Percentiles rank a stretch among this genome's conserved stretches.
Evolutionary conservation across 495 filamentous ascomycete genomes (phyloP).

Genomic region (Thozetella sp.): DNA sequence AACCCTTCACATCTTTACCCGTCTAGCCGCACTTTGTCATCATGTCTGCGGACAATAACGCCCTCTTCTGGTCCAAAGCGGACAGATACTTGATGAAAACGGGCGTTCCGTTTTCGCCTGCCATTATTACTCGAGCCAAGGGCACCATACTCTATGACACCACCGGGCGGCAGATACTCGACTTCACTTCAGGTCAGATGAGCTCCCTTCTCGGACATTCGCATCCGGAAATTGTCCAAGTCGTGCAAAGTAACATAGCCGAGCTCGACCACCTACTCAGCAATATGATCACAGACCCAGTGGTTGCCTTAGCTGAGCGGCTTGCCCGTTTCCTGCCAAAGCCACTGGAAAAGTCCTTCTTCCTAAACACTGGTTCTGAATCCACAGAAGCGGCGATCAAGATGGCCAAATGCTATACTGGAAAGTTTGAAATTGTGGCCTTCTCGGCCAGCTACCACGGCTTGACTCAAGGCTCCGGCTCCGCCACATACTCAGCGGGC

Average conservation of each 20-base stretch:
- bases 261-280: conserved; percentile 1
- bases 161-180: neutral
- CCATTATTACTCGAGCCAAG: neutral
- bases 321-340: neutral
- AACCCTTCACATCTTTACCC: too few species aligned
- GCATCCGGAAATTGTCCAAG: neutral
- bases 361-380: conserved; percentile 1
- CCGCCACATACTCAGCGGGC: neutral
- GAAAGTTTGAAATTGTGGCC: conserved; percentile 1
- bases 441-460: neutral
- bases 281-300: neutral
- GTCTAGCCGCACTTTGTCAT: neutral
- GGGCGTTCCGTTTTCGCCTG: neutral
- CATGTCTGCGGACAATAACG: neutral
- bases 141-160: neutral
- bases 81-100: neutral
- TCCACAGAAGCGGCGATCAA: neutral
- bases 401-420: neutral
- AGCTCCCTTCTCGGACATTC: neutral
- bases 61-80: neutral
- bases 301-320: neutral
- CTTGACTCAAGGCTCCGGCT: neutral
- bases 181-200: neutral
- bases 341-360: conserved; percentile 1
- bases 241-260: neutral